Conservation (phyloP, 1,139 yeast species). For the Pneumocystis carinii region DNA sequence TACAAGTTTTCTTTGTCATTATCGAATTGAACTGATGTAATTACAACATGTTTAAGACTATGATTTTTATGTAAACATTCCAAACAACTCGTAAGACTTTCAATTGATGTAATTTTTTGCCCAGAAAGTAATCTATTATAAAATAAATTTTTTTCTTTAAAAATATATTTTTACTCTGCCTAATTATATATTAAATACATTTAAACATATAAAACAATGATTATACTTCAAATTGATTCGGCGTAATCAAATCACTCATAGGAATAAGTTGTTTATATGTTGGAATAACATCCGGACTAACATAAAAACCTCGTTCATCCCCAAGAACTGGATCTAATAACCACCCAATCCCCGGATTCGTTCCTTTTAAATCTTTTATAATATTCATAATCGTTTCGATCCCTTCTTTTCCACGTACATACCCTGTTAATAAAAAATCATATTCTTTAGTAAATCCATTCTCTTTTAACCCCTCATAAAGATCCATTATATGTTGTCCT, state of each 20-base stretch:
- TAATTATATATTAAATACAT: not conserved
- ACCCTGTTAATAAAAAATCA: constrained; percentile 56
- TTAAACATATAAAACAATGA: constrained; percentile 27
- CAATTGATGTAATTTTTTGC: constrained; percentile 30
- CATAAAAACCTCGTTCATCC: constrained; percentile 61
- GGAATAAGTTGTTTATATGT: constrained; percentile 42
- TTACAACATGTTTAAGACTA: constrained; percentile 46
- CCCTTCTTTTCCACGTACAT: constrained; percentile 45
- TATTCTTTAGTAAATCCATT: constrained; percentile 32
- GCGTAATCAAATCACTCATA: constrained; percentile 57
- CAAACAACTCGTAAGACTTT: constrained; percentile 35
- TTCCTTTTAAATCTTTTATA: constrained; percentile 21
- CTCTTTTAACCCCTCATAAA: constrained; percentile 35
- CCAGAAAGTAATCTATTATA: constrained; percentile 16
- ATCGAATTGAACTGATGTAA: constrained; percentile 41
- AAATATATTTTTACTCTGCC: not conserved
- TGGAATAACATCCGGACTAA: constrained; percentile 51
- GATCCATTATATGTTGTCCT: constrained; percentile 34
- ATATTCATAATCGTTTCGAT: constrained; percentile 36
- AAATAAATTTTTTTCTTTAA: not conserved
- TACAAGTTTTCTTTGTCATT: constrained; percentile 25
- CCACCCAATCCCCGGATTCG: constrained; percentile 9
- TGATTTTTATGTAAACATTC: constrained; percentile 35
- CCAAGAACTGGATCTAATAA: constrained; percentile 89
- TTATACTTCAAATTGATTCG: constrained; percentile 85